Base-by-base conservation (phyloP, 805 yeast genomes). In the Wickerhamiella musiphila region DNA sequence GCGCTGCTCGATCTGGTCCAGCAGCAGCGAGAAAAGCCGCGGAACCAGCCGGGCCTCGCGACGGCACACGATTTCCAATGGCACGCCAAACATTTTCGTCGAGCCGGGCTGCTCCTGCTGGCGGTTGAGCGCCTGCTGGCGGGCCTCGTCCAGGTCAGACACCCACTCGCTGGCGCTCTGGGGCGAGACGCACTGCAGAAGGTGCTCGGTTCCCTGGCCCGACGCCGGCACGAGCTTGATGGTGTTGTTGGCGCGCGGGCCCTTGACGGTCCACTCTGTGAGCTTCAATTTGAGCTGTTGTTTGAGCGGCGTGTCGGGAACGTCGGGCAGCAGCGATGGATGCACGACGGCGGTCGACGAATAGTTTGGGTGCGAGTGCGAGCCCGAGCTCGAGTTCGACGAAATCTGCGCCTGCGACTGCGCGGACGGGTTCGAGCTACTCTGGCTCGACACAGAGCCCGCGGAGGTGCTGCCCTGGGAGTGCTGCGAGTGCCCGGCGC, bases 81-180 rank as follows among this genome's bases (percentile, higher is more conserved):
- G 94, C 28, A 83, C 76, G 10, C 95, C 95, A 62, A 84, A 86
- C 2, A 86, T 78, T 40, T 60, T 60, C 18, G 68, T 63, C 20
- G 45, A 45, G 6, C 39, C 39, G 6, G 39, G 39, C 8, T 27
- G 27, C 25, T 27, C 28, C 27, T 33, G 36, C 11, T 31, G 30
- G 5, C 26, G 28, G 12, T 40, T 28, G 10, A 35, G 26, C n/a
- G 36, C 28, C 7, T 24, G 26, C 11, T 33, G 33, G 17, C 26
- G 28, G 6, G 35, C 34, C 9, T 9, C 14, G 25, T 34, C 25
- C 15, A 48, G 36, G 38, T 30, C 36, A 29, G 58, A 61, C 1
- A 79, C 58, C 96, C 95, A 84, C 26, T 72, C 81, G 32, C 67
- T 69, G 35, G 76, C 67, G 19, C 78, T 93, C 1, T 47, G 38